Conservation (phyloP, 2,329 filamentous ascomycete species). For the Fusarium euwallaceae region DNA sequence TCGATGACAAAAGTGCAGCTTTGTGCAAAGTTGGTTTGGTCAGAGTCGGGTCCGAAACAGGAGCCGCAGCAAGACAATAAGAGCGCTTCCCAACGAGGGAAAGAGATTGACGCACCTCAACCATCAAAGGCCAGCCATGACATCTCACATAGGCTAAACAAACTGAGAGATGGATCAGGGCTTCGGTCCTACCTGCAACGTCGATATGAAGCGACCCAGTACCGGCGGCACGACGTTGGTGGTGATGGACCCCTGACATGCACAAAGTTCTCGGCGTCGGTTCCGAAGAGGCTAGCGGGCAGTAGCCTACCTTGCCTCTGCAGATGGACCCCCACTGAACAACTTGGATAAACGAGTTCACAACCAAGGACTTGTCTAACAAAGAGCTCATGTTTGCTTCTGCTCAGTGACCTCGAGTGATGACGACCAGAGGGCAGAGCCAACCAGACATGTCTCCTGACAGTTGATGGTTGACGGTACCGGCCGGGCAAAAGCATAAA, state of each 20-base stretch:
- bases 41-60: not conserved
- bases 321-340: constrained; percentile 12
- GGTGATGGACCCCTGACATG: constrained; percentile 11
- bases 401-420: constrained; percentile 4
- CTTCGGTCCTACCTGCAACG: not conserved
- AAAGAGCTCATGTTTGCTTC: constrained; percentile 23
- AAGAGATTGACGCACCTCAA: not conserved
- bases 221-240: not conserved
- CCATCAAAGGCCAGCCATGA: not conserved
- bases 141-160: not conserved
- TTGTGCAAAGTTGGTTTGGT: not conserved
- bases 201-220: constrained; percentile 24
- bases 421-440: not conserved
- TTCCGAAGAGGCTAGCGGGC: constrained; percentile 9
- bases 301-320: constrained; percentile 20
- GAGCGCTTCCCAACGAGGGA: not conserved
- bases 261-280: constrained; percentile 6
- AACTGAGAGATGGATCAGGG: not conserved
- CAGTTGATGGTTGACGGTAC: constrained; percentile 4
- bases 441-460: constrained; percentile 17
- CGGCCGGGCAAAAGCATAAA: constrained; percentile 9
- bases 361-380: not conserved
- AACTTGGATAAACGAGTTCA: constrained; percentile 5
- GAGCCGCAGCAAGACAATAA: not conserved
- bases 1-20: not conserved